phyloP scores from a whole-genome alignment of 139 green algal genomes.

The Micractinium sp. region DNA sequence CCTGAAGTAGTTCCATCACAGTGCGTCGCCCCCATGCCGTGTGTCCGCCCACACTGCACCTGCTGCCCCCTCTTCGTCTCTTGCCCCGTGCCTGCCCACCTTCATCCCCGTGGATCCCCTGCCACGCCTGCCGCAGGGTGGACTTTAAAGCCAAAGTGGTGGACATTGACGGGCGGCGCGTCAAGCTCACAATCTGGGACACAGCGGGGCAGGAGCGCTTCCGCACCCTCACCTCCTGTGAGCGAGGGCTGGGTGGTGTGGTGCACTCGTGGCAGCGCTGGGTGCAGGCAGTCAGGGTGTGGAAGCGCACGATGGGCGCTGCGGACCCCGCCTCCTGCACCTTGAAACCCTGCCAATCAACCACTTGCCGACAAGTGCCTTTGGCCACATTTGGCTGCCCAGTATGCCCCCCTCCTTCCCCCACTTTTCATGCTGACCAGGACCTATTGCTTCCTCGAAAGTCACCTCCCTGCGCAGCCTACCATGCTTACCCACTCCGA shows the following conservation, averaged over 20 bases:
- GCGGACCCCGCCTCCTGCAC: no score
- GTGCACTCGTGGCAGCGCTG: no score
- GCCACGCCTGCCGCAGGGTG: conserved; percentile 60
- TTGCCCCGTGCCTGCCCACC: no score
- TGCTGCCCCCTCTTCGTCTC: neutral
- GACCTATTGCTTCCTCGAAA: no score
- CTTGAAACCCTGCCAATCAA: no score
- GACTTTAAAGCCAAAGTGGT: conserved; percentile 97
- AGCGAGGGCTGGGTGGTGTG: neutral
- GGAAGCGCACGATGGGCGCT: no score
- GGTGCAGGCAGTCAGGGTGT: neutral
- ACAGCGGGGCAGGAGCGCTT: conserved; percentile 94
- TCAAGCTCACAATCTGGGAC: conserved; percentile 95
- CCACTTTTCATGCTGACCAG: no score
- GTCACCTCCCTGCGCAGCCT: no score
- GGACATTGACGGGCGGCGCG: conserved; percentile 53
- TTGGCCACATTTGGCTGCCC: no score
- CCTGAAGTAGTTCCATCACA: neutral
- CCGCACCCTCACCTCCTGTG: conserved; percentile 92
- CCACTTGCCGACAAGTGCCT: no score
- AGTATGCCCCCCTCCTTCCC: neutral
- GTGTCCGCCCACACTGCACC: neutral
- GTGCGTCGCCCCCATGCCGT: neutral
- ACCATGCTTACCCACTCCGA: no score
- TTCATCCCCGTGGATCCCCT: neutral